These are phyloP conservation scores for Geranomyces michiganensis DNA, from an alignment of 192 early-diverging fungal genomes.

Conservation along the genomic window DNA sequence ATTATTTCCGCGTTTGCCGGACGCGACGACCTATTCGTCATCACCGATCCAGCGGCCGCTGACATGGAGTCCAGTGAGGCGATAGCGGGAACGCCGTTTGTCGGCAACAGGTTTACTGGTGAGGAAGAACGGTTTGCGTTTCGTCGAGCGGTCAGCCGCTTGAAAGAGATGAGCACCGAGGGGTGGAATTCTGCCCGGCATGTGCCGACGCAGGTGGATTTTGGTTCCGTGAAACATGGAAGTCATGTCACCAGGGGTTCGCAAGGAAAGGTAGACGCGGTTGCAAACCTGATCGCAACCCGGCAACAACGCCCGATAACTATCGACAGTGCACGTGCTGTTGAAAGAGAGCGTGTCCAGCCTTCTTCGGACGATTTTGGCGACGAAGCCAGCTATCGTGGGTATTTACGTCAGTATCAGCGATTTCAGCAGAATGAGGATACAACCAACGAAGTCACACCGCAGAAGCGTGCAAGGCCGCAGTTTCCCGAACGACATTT, in stretches of 20 bases:
- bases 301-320: neutral
- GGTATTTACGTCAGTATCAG: constrained; percentile 33
- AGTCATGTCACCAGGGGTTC: too few species aligned
- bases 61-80: constrained; percentile 4
- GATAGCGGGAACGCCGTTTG: constrained; percentile 68
- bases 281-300: neutral
- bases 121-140: constrained; percentile 98
- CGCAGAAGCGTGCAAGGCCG: neutral
- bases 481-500: constrained; percentile 23
- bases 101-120: constrained; percentile 71
- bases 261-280: too few species aligned
- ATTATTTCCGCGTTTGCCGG: constrained; percentile 68
- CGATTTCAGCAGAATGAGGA: constrained; percentile 29
- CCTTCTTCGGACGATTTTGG: constrained; percentile 38
- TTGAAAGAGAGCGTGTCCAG: neutral
- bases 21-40: constrained; percentile 68
- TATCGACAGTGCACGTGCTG: neutral
- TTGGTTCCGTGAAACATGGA: constrained; percentile 9
- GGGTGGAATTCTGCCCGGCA: constrained; percentile 9
- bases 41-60: neutral
- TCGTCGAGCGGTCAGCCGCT: constrained; percentile 83
- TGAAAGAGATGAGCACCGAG: constrained; percentile 82
- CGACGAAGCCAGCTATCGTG: constrained; percentile 41
- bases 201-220: constrained; percentile 15
- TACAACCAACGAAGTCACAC: neutral